Evolutionary conservation across 2,329 filamentous ascomycete genomes (phyloP), one percentile per base, ranked within the genome.

Genomic region (Triangularia verruculosa): DNA sequence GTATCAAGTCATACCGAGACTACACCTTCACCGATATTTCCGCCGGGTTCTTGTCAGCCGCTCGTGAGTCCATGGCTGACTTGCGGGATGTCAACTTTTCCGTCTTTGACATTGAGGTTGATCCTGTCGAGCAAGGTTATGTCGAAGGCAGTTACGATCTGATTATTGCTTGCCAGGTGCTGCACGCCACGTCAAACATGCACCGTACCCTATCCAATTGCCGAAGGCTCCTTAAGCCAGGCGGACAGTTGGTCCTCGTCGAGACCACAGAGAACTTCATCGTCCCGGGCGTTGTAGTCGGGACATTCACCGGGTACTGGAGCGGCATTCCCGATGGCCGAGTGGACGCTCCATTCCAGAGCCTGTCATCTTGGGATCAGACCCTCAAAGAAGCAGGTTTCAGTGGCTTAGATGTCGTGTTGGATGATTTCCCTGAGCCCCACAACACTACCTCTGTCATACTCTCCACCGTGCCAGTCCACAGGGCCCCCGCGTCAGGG

Each of bases 1-100:
- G 51, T 24, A 56, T 61, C 28, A 55, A 55, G 51, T 28, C 51
- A 13, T 61, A 61, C 20, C n/a, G n/a, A 9, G 39, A 47, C n/a
- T 62, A 62, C 60, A 57, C 53, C 30, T 74, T 73, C 71, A 74
- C 72, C 59, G 64, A 68, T 39, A 68, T 73, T 9, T 67, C 71
- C 22, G 27, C 70, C 13, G 71, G 67, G 17, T 53, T 60, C 34
- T 15, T 65, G n/a, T 62, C 65, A n/a, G 61, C 60, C 6, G 67
- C 65, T 17, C 59, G 59, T 17, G 60, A 62, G 32, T 28, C 20
- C 11, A 54, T 54, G 51, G 43, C 59, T 11, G 62, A 64, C 17
- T 67, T 60, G 39, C 59, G 64, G 25, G 67, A 68, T 54, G 64
- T 67, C 51, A 70, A 68, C 39, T 66, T 68, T 43, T 27, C 62